These are phyloP conservation scores for Aspergillus neoniger DNA, from an alignment of 2,329 filamentous ascomycete species.

Conservation along the genomic window DNA sequence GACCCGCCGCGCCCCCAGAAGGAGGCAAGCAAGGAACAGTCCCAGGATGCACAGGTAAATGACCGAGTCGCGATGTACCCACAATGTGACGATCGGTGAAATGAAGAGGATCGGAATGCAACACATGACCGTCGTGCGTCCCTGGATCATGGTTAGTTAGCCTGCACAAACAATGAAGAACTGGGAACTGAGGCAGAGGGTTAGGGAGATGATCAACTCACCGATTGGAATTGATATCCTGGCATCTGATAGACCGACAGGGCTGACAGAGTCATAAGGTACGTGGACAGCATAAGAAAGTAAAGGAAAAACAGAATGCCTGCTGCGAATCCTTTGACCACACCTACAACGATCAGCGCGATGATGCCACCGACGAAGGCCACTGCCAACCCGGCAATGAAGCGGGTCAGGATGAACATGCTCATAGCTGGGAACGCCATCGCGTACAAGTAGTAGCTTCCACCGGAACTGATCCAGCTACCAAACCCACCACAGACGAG, in stretches of 20 bases:
- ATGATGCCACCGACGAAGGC: conserved; percentile 54
- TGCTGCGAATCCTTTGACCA: conserved; percentile 45
- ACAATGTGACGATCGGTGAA: conserved; percentile 58
- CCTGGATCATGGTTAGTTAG: conserved; percentile 22
- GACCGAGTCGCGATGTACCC: conserved; percentile 53
- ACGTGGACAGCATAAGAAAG: conserved; percentile 58
- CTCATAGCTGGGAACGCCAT: conserved; percentile 58
- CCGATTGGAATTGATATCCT: conserved; percentile 55
- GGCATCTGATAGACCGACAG: conserved; percentile 52
- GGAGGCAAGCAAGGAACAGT: conserved; percentile 52
- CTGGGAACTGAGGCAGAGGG: no score
- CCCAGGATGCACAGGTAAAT: conserved; percentile 59
- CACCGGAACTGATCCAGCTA: conserved; percentile 63
- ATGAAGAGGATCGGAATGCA: conserved; percentile 59
- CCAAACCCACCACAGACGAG: conserved; percentile 62
- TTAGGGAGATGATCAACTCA: background rate
- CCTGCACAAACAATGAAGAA: no score
- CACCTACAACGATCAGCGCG: conserved; percentile 54
- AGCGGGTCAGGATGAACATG: conserved; percentile 55
- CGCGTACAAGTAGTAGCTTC: conserved; percentile 61
- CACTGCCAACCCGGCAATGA: conserved; percentile 52
- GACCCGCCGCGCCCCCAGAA: conserved; percentile 55
- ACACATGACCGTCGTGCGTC: conserved; percentile 56
- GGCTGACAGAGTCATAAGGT: conserved; percentile 55
- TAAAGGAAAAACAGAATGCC: conserved; percentile 62